phyloP scores from a whole-genome alignment of 768 basidiomycete species.

The Mycena alexandri region DNA sequence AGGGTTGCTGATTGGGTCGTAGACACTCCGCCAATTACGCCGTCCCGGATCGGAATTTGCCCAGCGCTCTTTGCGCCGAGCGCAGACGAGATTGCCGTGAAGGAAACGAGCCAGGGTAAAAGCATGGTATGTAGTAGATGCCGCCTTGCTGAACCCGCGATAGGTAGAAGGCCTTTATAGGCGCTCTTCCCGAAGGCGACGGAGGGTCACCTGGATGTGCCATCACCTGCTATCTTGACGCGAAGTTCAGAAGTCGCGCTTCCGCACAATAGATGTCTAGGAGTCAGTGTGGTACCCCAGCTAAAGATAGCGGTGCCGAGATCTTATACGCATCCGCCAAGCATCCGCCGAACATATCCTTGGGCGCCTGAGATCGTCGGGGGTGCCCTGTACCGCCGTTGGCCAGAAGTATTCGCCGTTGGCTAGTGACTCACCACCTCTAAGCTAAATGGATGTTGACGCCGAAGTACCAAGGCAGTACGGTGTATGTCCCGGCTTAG shows the following conservation, averaged over 20 bases:
- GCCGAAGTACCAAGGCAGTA: no score
- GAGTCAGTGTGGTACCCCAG: neutral
- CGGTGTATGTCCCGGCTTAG: no score
- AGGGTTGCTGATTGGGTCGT: neutral
- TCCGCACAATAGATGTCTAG: constrained; percentile 1
- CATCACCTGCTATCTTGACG: constrained; percentile 18
- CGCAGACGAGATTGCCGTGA: constrained; percentile 26
- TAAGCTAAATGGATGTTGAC: no score
- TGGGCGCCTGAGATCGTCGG: no score
- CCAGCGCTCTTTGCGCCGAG: constrained; percentile 38
- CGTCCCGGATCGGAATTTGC: constrained; percentile 64
- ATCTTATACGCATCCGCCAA: no score
- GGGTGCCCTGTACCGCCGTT: no score
- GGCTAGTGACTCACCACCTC: no score
- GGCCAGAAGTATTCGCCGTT: no score
- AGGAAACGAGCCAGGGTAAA: constrained; percentile 34
- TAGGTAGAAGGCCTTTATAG: neutral
- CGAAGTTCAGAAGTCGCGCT: constrained; percentile 11
- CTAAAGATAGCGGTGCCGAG: neutral
- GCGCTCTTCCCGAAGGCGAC: neutral
- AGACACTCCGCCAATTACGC: constrained; percentile 61
- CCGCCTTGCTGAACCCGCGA: neutral
- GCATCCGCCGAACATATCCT: no score
- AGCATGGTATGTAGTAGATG: constrained; percentile 34
- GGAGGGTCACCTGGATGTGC: constrained; percentile 15